Conservation (phyloP, 768 basidiomycete genomes). For the Cubamyces lactineus region DNA sequence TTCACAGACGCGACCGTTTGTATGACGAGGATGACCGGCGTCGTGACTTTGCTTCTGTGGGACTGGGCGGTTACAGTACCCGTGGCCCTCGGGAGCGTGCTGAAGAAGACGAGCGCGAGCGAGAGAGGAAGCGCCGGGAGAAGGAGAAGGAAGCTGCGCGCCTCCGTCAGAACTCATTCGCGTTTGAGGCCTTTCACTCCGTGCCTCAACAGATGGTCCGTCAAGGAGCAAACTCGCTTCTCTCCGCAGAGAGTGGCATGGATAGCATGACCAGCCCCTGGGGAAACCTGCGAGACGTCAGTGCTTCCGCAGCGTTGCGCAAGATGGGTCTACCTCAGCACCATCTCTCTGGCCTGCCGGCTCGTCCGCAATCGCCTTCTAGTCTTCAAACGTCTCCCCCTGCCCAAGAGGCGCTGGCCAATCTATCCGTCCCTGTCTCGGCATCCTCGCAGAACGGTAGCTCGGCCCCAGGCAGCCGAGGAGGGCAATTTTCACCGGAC, state of each 20-base stretch:
- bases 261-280: constrained; percentile 28
- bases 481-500: constrained; percentile 36
- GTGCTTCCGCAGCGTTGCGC: constrained; percentile 29
- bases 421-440: constrained; percentile 11
- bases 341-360: constrained; percentile 27
- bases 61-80: constrained; percentile 31
- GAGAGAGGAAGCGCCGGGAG: constrained; percentile 55
- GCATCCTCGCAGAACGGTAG: constrained; percentile 26
- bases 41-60: constrained; percentile 41
- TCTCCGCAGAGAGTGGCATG: constrained; percentile 36
- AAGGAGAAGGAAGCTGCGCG: constrained; percentile 57
- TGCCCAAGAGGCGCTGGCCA: constrained; percentile 24
- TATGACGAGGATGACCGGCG: constrained; percentile 53
- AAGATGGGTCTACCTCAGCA: constrained; percentile 34
- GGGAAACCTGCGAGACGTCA: constrained; percentile 33
- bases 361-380: constrained; percentile 30
- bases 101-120: constrained; percentile 55
- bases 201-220: constrained; percentile 47
- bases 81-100: constrained; percentile 66
- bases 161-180: constrained; percentile 46
- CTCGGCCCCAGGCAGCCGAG: constrained; percentile 23
- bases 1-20: constrained; percentile 31
- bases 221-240: constrained; percentile 35
- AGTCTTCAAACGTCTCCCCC: constrained; percentile 31
- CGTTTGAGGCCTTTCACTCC: constrained; percentile 82